Conservation (phyloP, 2,329 filamentous ascomycete genomes). For the Hymenoscyphus infarciens region DNA sequence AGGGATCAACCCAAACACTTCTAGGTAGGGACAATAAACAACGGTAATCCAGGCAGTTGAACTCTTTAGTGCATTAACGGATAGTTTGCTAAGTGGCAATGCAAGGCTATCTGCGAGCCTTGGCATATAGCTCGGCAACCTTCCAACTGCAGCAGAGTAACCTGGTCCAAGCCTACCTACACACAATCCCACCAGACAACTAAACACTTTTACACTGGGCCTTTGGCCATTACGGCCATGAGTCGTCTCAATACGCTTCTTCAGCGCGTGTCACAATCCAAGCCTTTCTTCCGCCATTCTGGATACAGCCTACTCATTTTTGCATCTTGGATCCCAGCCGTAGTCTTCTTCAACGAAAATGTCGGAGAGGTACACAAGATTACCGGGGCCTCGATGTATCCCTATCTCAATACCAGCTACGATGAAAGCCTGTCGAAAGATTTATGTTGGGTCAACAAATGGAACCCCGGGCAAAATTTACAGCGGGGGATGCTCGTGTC, state of each 20-base stretch:
- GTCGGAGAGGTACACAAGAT: conserved; percentile 57
- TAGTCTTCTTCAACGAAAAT: conserved; percentile 58
- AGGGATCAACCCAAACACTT: no score
- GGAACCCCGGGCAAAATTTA: conserved; percentile 54
- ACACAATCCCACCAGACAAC: not conserved
- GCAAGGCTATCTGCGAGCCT: not conserved
- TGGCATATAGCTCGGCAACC: not conserved
- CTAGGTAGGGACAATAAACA: no score
- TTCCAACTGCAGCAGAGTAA: not conserved
- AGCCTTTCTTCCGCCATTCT: conserved; percentile 33
- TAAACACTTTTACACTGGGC: conserved; percentile 1
- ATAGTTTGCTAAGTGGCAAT: not conserved
- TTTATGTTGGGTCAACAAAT: conserved; percentile 56
- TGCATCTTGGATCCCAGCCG: conserved; percentile 59
- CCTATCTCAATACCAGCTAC: conserved; percentile 66
- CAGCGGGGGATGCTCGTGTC: conserved; percentile 72
- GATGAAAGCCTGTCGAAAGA: conserved; percentile 53
- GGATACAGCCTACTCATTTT: conserved; percentile 49
- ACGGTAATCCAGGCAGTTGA: no score
- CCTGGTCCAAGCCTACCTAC: not conserved
- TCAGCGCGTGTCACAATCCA: conserved; percentile 8
- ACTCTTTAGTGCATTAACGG: no score
- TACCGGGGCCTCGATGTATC: conserved; percentile 69
- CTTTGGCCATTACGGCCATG: conserved; percentile 20
- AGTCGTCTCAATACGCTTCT: conserved; percentile 26